Conservation (phyloP, 495 filamentous ascomycete species). For the Tuber brumale region DNA sequence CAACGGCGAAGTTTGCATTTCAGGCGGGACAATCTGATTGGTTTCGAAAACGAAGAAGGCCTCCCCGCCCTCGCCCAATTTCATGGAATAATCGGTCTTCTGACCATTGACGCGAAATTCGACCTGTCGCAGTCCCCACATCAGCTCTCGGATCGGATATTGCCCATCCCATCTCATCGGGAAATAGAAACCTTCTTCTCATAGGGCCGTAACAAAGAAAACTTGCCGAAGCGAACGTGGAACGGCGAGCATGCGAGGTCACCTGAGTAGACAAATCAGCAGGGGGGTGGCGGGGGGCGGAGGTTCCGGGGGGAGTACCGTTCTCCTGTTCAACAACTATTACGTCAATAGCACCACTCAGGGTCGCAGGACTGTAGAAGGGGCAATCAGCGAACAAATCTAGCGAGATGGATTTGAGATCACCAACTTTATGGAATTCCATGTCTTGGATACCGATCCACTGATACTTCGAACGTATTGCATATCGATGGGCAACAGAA, state of each 20-base stretch:
- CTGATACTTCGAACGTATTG: slow-evolving; percentile 97
- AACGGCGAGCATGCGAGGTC: slow-evolving; percentile 82
- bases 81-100: slow-evolving; percentile 94
- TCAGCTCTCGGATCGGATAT: slow-evolving; percentile 2
- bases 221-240: slow-evolving; percentile 98
- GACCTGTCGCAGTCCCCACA: slow-evolving; percentile 48
- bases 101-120: slow-evolving; percentile 91
- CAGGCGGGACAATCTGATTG: slow-evolving; percentile 74
- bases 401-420: background rate
- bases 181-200: slow-evolving; percentile 71
- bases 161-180: background rate
- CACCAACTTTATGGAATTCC: slow-evolving; percentile 86
- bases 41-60: slow-evolving; percentile 99
- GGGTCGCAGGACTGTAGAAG: slow-evolving; percentile 61
- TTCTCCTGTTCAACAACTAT: slow-evolving; percentile 98
- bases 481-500: slow-evolving; percentile 50
- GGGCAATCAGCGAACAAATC: slow-evolving; percentile 19
- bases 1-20: slow-evolving; percentile 86
- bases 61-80: slow-evolving; percentile 93
- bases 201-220: slow-evolving; percentile 85
- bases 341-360: slow-evolving; percentile 97
- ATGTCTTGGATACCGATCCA: slow-evolving; percentile 93
- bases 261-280: slow-evolving; percentile 25
- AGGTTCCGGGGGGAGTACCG: slow-evolving; percentile 49
- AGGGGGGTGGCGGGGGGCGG: background rate